Percentiles rank a stretch among this genome's conserved stretches.
phyloP scores from a whole-genome alignment of 1,139 yeast species.

The Blastobotrys serpentis region DNA sequence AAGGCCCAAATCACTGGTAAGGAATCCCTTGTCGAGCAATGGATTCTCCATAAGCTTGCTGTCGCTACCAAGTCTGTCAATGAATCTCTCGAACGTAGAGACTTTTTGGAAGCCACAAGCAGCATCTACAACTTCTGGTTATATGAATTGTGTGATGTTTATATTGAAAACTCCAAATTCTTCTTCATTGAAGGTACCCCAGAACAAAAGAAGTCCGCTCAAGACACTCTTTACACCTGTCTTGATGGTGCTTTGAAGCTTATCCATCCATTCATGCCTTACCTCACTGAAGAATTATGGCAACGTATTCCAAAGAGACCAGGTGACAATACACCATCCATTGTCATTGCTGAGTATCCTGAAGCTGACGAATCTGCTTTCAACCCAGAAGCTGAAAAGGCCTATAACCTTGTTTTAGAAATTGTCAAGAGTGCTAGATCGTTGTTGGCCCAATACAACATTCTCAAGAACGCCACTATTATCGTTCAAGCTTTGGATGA shows the following conservation, averaged over 20 bases:
- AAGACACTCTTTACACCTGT: conserved; percentile 89
- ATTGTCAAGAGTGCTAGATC: conserved; percentile 93
- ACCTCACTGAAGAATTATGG: conserved; percentile 96
- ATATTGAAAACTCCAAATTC: conserved; percentile 94
- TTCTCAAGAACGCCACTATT: conserved; percentile 82
- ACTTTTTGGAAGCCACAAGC: conserved; percentile 84
- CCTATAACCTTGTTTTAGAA: conserved; percentile 79
- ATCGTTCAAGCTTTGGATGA: conserved; percentile 66
- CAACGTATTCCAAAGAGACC: conserved; percentile 93
- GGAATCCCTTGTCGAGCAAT: conserved; percentile 90
- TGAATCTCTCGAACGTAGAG: conserved; percentile 73
- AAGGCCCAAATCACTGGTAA: conserved; percentile 62
- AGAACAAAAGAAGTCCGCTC: conserved; percentile 82
- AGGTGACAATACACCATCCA: conserved; percentile 65
- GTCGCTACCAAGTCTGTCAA: conserved; percentile 64
- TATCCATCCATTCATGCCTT: conserved; percentile 99
- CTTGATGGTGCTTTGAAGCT: conserved; percentile 87
- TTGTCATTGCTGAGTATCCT: conserved; percentile 80
- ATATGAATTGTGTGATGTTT: conserved; percentile 92
- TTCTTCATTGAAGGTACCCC: conserved; percentile 89
- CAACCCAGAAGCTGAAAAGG: conserved; percentile 62
- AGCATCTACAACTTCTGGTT: conserved; percentile 92
- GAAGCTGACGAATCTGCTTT: conserved; percentile 58
- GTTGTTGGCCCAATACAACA: conserved; percentile 81
- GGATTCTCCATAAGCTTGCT: conserved; percentile 89